Conservation (phyloP, 2,329 filamentous ascomycete species). For the Elsinoe fawcettii region DNA sequence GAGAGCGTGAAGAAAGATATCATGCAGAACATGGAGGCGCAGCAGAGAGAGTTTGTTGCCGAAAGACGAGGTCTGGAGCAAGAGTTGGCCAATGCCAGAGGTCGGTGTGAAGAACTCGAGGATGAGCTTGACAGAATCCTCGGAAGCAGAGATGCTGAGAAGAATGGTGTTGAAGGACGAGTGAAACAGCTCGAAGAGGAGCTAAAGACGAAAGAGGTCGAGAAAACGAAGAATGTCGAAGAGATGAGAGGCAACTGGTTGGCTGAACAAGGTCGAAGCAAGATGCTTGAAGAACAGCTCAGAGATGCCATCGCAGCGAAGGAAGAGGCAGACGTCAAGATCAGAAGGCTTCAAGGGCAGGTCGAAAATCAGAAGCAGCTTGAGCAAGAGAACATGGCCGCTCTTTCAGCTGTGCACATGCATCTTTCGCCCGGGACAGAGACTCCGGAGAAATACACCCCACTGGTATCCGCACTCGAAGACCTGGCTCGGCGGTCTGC, state of each 20-base stretch:
- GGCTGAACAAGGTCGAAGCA: conserved; percentile 56
- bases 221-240: conserved; percentile 43
- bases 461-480: conserved; percentile 37
- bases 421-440: conserved; percentile 31
- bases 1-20: conserved; percentile 91
- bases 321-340: conserved; percentile 27
- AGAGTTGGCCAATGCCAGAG: conserved; percentile 68
- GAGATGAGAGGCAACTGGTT: conserved; percentile 13
- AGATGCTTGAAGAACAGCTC: conserved; percentile 49
- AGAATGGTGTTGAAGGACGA: conserved; percentile 59
- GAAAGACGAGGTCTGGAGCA: conserved; percentile 77
- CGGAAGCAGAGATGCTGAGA: conserved; percentile 76
- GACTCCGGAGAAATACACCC: conserved; percentile 32
- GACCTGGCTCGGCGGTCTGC: conserved; percentile 36
- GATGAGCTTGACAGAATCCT: conserved; percentile 82
- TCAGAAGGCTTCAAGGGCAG: conserved; percentile 50
- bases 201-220: conserved; percentile 49
- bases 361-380: conserved; percentile 46
- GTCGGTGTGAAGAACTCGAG: conserved; percentile 78
- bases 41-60: conserved; percentile 78
- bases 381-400: conserved; percentile 27
- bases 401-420: conserved; percentile 31
- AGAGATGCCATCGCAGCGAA: conserved; percentile 23
- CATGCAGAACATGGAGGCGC: conserved; percentile 86
- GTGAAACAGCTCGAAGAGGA: conserved; percentile 63